phyloP scores from a whole-genome alignment of 2,329 filamentous ascomycete species.

The Aspergillus tanneri region DNA sequence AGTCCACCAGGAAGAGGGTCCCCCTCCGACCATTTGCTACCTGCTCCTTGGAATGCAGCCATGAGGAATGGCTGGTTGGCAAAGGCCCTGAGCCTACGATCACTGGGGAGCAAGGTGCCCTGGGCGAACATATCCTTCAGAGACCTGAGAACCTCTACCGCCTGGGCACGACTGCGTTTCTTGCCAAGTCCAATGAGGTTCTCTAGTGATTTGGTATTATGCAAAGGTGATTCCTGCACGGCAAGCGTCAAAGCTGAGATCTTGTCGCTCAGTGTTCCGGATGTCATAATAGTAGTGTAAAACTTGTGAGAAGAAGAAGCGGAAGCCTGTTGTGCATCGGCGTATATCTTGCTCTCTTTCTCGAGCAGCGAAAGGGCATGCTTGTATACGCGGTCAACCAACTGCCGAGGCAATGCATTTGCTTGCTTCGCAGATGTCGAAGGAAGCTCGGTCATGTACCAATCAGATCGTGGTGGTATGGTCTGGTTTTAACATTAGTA shows the following conservation, averaged over 20 bases:
- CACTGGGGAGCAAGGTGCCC: constrained; percentile 76
- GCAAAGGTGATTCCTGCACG: constrained; percentile 91
- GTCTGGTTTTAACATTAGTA: constrained; percentile 42
- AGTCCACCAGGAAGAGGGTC: constrained; percentile 72
- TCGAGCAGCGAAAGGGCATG: constrained; percentile 75
- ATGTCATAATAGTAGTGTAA: constrained; percentile 93
- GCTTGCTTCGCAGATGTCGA: constrained; percentile 50
- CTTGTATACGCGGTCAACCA: constrained; percentile 58
- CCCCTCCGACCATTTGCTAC: constrained; percentile 64
- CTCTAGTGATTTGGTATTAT: constrained; percentile 87
- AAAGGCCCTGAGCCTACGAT: constrained; percentile 79
- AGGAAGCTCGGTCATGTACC: constrained; percentile 62
- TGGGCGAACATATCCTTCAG: constrained; percentile 92
- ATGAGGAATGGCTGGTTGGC: constrained; percentile 74
- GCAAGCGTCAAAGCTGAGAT: constrained; percentile 91
- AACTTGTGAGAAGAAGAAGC: constrained; percentile 91
- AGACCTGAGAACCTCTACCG: constrained; percentile 86
- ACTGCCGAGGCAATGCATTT: constrained; percentile 49
- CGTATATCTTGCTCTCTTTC: constrained; percentile 73
- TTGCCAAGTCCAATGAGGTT: constrained; percentile 77
- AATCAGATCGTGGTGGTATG: constrained; percentile 64
- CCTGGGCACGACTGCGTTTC: constrained; percentile 90
- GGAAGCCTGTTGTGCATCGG: constrained; percentile 66
- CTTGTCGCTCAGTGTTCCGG: constrained; percentile 94
- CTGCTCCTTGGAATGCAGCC: constrained; percentile 64